Conservation (phyloP, 1,139 yeast genomes). For the Nakaseomyces glabratus region DNA sequence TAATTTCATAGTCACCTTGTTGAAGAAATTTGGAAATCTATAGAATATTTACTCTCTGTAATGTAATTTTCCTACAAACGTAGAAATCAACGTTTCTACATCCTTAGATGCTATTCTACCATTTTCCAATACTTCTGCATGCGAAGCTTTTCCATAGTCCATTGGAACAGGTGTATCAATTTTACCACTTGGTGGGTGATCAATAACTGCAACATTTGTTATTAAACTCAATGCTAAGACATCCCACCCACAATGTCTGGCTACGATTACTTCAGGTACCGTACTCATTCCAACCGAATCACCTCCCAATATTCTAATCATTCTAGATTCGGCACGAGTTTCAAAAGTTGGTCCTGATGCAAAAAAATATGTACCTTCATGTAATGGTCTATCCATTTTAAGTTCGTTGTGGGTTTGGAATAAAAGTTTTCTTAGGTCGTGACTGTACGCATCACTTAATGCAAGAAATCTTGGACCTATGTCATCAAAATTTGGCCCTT, state of each 20-base stretch:
- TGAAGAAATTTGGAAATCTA: too few relatives aligned
- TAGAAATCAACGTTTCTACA: conserved; percentile 60
- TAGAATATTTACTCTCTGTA: too few relatives aligned
- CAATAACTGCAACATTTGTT: conserved; percentile 73
- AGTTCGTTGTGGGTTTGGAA: conserved; percentile 46
- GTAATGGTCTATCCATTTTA: conserved; percentile 49
- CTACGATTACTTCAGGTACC: conserved; percentile 89
- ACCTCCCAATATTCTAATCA: conserved; percentile 65
- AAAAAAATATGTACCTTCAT: conserved; percentile 80
- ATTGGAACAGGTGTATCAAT: conserved; percentile 46
- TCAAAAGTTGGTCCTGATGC: conserved; percentile 95
- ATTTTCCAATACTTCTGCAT: conserved; percentile 77
- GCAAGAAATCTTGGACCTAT: conserved; percentile 87
- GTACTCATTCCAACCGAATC: conserved; percentile 98
- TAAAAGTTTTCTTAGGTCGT: conserved; percentile 52
- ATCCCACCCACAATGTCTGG: conserved; percentile 75
- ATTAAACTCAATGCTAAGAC: conserved; percentile 80
- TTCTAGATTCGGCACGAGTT: conserved; percentile 83
- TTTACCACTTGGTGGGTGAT: conserved; percentile 66
- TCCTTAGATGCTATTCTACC: conserved; percentile 76
- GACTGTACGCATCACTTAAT: conserved; percentile 81
- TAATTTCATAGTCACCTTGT: too few relatives aligned
- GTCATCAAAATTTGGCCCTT: conserved; percentile 74
- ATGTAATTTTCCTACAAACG: conserved; percentile 44
- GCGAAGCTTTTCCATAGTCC: conserved; percentile 76